Base-by-base conservation (phyloP, 2,329 filamentous ascomycete genomes). In the Ophiostoma piceae region DNA sequence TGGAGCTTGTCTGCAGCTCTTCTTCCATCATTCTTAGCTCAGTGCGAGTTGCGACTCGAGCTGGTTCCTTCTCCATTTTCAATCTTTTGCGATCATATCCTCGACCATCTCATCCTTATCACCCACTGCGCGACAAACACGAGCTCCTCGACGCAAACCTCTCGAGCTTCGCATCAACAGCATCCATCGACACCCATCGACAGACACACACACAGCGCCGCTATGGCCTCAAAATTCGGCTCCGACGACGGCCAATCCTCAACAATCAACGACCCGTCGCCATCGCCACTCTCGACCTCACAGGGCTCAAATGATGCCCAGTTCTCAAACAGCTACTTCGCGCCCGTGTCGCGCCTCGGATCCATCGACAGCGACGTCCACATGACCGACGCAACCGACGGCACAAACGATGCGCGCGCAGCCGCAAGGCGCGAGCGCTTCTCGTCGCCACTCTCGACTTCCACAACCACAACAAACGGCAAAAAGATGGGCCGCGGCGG, bases 341-440 rank as follows among this genome's bases (percentile, higher is more conserved):
- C 51, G 57, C 68, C 43, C 22, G 14, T 57, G 12, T n/a, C 35
- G 26, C 47, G 22, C 3, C 66, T 32, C 3, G 51, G 19, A 1
- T 68, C 69, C 14, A 35, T 65, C 51, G 70, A 72, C 47, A 70
- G 69, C 70, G 72, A 72, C 35, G 68, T 70, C 4, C 68, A 71
- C 5, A 73, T 73, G 72, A 69, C 71, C 0, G 72, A 73, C 8
- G 69, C 68, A 5, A 67, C 71, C 19, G 72, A 71, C 67, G 70
- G 60, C 41, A 66, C 65, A 22, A 39, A 67, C 51, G 51, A 37
- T n/a, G 19, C 60, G 22, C 57, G 26, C 16, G 35, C n/a, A 19
- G 47, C 62, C 1, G 19, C 39, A 29, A 22, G 32, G 8, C 32
- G 65, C 22, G 67, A 69, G 54, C 70, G 67, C 14, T 57, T 35